Evolutionary conservation across 371 early-diverging fungal species (phyloP).

Genomic region (Fennellomyces sp.): DNA sequence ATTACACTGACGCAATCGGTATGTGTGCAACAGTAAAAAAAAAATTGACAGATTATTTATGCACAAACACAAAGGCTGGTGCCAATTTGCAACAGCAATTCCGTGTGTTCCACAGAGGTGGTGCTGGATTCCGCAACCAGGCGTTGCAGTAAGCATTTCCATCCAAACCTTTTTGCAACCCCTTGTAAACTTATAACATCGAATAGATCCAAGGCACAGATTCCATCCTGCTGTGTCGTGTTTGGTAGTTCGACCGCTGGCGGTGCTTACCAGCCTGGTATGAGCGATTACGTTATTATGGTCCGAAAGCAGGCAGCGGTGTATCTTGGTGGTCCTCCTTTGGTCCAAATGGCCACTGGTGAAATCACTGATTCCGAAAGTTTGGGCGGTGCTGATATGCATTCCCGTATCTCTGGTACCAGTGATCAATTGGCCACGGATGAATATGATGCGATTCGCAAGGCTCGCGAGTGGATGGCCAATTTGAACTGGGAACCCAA

Average conservation of each 20-base stretch:
- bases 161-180: background rate
- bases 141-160: slow-evolving; percentile 51
- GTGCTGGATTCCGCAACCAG: slow-evolving; percentile 69
- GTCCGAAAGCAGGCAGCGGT: slow-evolving; percentile 78
- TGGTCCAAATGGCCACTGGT: slow-evolving; percentile 80
- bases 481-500: slow-evolving; percentile 66
- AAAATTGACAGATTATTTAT: background rate
- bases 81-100: slow-evolving; percentile 77
- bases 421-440: slow-evolving; percentile 69
- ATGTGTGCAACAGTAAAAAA: slow-evolving; percentile 5
- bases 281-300: slow-evolving; percentile 78
- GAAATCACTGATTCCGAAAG: slow-evolving; percentile 74
- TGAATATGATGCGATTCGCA: slow-evolving; percentile 64
- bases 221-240: slow-evolving; percentile 73
- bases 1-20: slow-evolving; percentile 67
- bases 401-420: slow-evolving; percentile 66
- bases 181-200: background rate
- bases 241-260: slow-evolving; percentile 83
- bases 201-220: slow-evolving; percentile 66
- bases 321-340: slow-evolving; percentile 78
- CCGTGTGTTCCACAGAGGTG: slow-evolving; percentile 76
- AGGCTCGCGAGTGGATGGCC: slow-evolving; percentile 67
- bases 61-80: slow-evolving; percentile 57
- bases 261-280: slow-evolving; percentile 66
- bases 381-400: slow-evolving; percentile 80